These are phyloP conservation scores for Populus tomentosa DNA, from an alignment of 441 rosid species.

Conservation along the genomic window DNA sequence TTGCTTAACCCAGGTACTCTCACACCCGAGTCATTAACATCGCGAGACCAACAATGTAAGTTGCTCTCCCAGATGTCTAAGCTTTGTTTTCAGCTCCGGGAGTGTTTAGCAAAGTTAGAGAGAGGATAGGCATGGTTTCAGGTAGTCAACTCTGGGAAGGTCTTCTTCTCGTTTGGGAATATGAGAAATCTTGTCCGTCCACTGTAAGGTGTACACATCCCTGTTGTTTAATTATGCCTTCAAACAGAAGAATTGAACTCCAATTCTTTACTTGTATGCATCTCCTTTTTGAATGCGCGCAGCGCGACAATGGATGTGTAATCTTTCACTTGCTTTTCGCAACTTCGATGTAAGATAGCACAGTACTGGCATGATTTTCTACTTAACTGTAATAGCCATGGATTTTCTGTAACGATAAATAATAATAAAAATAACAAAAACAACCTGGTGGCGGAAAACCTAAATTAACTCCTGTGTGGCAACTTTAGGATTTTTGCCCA, in stretches of 20 bases:
- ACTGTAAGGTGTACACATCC: slow-evolving; percentile 5
- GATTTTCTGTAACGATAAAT: too few species aligned
- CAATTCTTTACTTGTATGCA: background rate
- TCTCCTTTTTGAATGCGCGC: background rate
- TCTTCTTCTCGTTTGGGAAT: background rate
- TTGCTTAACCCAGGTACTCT: slow-evolving; percentile 40
- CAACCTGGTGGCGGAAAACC: too few species aligned
- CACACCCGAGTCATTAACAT: slow-evolving; percentile 25
- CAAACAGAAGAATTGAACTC: background rate
- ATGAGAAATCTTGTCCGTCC: background rate
- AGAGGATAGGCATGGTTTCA: slow-evolving; percentile 11
- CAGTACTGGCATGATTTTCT: too few species aligned
- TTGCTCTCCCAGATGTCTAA: slow-evolving; percentile 49
- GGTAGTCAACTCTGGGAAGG: background rate
- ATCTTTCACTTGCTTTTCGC: background rate
- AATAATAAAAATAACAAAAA: too few species aligned
- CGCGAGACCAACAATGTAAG: slow-evolving; percentile 35
- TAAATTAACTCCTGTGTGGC: too few species aligned
- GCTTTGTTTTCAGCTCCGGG: slow-evolving; percentile 56
- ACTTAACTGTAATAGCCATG: too few species aligned
- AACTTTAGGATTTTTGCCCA: too few species aligned
- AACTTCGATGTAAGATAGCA: too few species aligned
- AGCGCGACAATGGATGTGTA: background rate
- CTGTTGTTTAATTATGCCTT: background rate
- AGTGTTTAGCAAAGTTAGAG: slow-evolving; percentile 35